Evolutionary conservation across 1,284 basidiomycete species (phyloP), one percentile per base, ranked within the genome.

Genomic region (Veloboletus limbatus): DNA sequence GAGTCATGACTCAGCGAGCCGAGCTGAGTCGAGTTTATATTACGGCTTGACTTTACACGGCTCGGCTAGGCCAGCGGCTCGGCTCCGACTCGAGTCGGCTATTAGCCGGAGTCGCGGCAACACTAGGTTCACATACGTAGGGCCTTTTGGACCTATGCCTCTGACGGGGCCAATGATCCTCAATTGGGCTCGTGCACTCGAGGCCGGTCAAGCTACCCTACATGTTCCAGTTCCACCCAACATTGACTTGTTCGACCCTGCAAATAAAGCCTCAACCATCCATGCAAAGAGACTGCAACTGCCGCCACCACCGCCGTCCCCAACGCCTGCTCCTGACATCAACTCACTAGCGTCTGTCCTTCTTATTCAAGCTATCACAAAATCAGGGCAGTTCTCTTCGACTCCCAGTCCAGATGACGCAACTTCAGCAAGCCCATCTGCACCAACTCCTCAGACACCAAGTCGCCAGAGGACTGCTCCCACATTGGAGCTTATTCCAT

Each of bases 111-210:
- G n/a, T n/a, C n/a, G n/a, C n/a, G n/a, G n/a, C n/a, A n/a, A 52
- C 2, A 3, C 45, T 5, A 24, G 37, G 6, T 9, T 52, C 1
- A 52, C 28, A 8, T 52, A 52, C 6, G 1, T 52, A 17, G 22
- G 35, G 11, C 37, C 40, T 1, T 4, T 39, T 6, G 22, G 35
- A 3, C 2, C 43, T 8, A 7, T 52, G 1, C 5, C 31, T 1
- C 21, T 41, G 5, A 53, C 17, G 4, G 14, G 2, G 22, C 17
- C 28, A 1, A 55, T 56, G 43, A 41, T 54, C 3, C 27, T 37
- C 3, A 31, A 55, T 20, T 55, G 49, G 40, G 38, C 34, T 18
- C 1, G 1, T 8, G 26, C 31, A 1, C 22, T 51, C 2, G 16
- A 48, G 33, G 31, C 18, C 1, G 31, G 43, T 2, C 27, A 39